Evolutionary conservation across 345 rosid genomes (phyloP).

Genomic region (Erysimum cheiranthoides): DNA sequence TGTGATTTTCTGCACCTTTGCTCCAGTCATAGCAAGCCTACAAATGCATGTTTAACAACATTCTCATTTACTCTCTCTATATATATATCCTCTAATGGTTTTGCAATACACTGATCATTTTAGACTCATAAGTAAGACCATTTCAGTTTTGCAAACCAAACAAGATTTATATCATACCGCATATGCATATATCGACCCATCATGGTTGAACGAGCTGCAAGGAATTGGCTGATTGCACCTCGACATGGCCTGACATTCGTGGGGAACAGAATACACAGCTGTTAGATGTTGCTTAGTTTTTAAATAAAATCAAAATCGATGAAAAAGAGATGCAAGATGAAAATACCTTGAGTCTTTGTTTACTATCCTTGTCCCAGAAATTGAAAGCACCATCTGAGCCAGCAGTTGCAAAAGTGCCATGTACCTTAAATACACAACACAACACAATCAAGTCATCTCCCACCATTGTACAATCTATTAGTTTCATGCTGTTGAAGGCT

Average conservation of each 20-base stretch:
- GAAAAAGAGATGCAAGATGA: constrained; percentile 11
- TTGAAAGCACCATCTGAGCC: constrained; percentile 98
- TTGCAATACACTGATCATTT: background rate
- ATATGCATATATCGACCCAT: constrained; percentile 91
- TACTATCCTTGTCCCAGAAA: constrained; percentile 99
- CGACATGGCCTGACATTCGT: constrained; percentile 77
- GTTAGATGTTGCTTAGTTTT: background rate
- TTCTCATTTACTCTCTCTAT: background rate
- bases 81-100: constrained; percentile 7
- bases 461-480: background rate
- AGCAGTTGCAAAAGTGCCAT: constrained; percentile 97
- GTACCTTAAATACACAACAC: constrained; percentile 55
- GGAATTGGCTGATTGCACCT: constrained; percentile 92
- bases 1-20: constrained; percentile 59
- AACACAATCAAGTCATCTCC: background rate
- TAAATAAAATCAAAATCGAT: background rate
- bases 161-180: constrained; percentile 54
- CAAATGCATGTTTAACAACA: background rate
- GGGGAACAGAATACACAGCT: background rate
- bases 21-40: constrained; percentile 98
- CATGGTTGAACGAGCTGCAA: constrained; percentile 89
- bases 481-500: constrained; percentile 3
- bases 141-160: constrained; percentile 3
- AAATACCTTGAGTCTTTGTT: constrained; percentile 94
- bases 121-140: background rate